These are phyloP conservation scores for Clathrospora elynae DNA, from an alignment of 2,329 filamentous ascomycete species.

Conservation along the genomic window DNA sequence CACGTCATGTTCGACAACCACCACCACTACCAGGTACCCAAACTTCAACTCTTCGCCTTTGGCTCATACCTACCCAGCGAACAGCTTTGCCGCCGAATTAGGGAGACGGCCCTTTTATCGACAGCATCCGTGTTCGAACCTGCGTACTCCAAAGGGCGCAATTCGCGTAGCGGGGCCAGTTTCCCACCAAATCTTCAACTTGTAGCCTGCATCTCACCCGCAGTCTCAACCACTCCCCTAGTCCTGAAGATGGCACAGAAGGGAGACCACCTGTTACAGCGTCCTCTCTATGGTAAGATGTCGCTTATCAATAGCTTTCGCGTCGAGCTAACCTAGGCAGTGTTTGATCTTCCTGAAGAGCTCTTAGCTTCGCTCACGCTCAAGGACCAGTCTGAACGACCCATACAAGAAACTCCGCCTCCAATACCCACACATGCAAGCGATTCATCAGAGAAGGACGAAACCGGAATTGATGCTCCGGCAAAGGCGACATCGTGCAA, in stretches of 20 bases:
- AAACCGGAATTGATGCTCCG: constrained; percentile 48
- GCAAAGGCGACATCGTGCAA: constrained; percentile 74
- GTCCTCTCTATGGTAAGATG: constrained; percentile 48
- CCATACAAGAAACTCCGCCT: constrained; percentile 22
- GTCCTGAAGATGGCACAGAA: constrained; percentile 40
- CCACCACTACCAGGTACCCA: too few relatives aligned
- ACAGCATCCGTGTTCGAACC: too few relatives aligned
- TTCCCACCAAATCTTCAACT: too few relatives aligned
- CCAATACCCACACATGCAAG: constrained; percentile 9
- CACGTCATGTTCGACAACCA: too few relatives aligned
- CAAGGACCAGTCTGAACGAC: constrained; percentile 50
- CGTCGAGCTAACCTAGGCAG: constrained; percentile 51
- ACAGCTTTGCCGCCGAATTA: too few relatives aligned
- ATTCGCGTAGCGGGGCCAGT: too few relatives aligned
- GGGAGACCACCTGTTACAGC: constrained; percentile 41
- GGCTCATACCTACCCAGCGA: too few relatives aligned
- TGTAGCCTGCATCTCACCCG: not conserved
- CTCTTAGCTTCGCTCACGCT: constrained; percentile 70
- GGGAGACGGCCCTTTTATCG: too few relatives aligned
- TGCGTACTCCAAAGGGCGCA: too few relatives aligned
- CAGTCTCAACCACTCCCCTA: not conserved
- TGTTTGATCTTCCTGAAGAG: constrained; percentile 80
- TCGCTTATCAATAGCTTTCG: not conserved
- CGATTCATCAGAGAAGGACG: constrained; percentile 47
- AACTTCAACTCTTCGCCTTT: too few relatives aligned